Percentiles rank a stretch among this genome's conserved stretches.
These are phyloP conservation scores for Neoscytalidium dimidiatum DNA, from an alignment of 2,329 filamentous ascomycete species.

Conservation along the genomic window DNA sequence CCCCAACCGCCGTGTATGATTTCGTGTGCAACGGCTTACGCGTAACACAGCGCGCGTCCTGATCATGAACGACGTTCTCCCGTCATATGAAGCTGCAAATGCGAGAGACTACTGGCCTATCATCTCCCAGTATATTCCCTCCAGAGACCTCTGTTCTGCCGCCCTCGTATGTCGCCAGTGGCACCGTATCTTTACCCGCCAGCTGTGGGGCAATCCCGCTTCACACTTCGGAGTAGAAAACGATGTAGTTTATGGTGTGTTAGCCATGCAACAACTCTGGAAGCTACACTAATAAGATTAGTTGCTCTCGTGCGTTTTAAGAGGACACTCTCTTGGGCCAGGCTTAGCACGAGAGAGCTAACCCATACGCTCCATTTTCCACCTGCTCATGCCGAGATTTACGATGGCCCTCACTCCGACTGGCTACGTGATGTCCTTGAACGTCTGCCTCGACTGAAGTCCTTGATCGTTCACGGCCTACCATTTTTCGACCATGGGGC, in stretches of 20 bases:
- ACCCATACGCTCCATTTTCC: conserved; percentile 65
- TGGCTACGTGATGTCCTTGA: conserved; percentile 63
- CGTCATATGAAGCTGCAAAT: conserved; percentile 61
- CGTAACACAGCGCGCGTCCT: neutral
- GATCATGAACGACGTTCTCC: conserved; percentile 58
- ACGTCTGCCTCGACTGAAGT: conserved; percentile 59
- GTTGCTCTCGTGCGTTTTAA: conserved; percentile 62
- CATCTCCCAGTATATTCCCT: conserved; percentile 58
- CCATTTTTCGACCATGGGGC: conserved; percentile 65
- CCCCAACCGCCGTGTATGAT: neutral
- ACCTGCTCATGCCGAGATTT: conserved; percentile 61
- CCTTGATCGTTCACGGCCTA: conserved; percentile 58
- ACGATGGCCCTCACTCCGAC: conserved; percentile 58
- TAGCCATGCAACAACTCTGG: too few relatives aligned
- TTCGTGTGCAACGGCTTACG: neutral
- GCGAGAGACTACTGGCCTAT: conserved; percentile 57
- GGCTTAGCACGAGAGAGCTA: conserved; percentile 54
- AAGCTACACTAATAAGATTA: too few relatives aligned
- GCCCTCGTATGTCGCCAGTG: conserved; percentile 59
- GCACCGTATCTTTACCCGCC: conserved; percentile 60
- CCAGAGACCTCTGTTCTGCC: conserved; percentile 57
- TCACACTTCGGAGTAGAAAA: conserved; percentile 63
- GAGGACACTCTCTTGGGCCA: conserved; percentile 56
- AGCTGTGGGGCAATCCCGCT: conserved; percentile 64
- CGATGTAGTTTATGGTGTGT: conserved; percentile 58